A percentile compares a stretch with the other conserved stretches of the same genome.
Evolutionary conservation across 2,329 filamentous ascomycete genomes (phyloP).

Genomic region (Calonectria leucothoes): DNA sequence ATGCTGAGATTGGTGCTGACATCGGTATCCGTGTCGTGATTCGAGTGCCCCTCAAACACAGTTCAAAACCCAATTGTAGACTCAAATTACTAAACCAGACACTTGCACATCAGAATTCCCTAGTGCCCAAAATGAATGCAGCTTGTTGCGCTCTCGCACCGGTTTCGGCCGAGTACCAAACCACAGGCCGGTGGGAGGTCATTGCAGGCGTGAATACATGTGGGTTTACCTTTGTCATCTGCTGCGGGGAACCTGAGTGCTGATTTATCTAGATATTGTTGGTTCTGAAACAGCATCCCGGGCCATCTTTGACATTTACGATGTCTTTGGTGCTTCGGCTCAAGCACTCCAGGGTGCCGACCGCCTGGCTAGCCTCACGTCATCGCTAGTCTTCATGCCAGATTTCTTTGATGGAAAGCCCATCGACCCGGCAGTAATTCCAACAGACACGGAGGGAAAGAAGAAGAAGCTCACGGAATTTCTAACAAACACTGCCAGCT

Average conservation of each 20-base stretch:
- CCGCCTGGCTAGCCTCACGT: conserved; percentile 50
- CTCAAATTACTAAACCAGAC: neutral
- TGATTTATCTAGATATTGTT: conserved; percentile 44
- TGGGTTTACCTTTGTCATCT: conserved; percentile 32
- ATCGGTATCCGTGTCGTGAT: neutral
- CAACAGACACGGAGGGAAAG: conserved; percentile 58
- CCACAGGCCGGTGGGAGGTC: conserved; percentile 54
- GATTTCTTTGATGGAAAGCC: conserved; percentile 53
- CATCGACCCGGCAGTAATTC: conserved; percentile 48
- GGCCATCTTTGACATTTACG: conserved; percentile 54
- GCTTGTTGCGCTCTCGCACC: conserved; percentile 51
- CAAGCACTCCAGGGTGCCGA: conserved; percentile 63
- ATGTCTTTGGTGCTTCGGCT: conserved; percentile 58
- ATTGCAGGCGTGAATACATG: conserved; percentile 56
- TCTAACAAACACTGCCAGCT: conserved; percentile 43
- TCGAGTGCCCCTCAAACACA: neutral
- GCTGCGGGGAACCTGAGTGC: neutral
- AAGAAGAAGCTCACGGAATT: conserved; percentile 47
- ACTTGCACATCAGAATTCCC: neutral
- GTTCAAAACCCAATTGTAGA: neutral
- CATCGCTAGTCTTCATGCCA: conserved; percentile 54
- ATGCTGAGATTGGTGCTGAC: neutral
- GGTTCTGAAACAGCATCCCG: neutral
- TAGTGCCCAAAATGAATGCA: neutral
- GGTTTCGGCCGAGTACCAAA: conserved; percentile 51